phyloP scores from a whole-genome alignment of 2,329 filamentous ascomycete genomes.

The Verticillium albo-atrum region DNA sequence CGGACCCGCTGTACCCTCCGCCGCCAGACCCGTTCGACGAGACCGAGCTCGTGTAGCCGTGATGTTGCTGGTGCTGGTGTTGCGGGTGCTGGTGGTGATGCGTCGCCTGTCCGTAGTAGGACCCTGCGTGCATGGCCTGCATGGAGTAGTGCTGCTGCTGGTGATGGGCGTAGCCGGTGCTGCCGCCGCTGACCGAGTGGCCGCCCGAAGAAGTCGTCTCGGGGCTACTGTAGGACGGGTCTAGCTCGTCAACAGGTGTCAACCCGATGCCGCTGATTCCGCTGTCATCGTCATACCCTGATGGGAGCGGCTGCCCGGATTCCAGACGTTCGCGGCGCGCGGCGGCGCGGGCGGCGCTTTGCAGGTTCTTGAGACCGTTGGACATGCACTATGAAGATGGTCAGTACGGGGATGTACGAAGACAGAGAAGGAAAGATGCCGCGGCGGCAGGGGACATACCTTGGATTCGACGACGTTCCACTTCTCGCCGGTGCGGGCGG shows the following conservation, averaged over 20 bases:
- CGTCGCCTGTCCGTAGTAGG: constrained; percentile 18
- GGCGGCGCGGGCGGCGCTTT: constrained; percentile 62
- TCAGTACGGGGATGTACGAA: constrained; percentile 7
- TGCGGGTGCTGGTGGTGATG: constrained; percentile 22
- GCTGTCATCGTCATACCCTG: constrained; percentile 64
- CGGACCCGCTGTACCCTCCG: constrained; percentile 22
- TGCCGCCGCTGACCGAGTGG: constrained; percentile 34
- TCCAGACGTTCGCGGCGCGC: constrained; percentile 61
- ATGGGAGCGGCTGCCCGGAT: constrained; percentile 33
- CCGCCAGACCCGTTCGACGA: constrained; percentile 40
- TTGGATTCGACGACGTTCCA: constrained; percentile 67
- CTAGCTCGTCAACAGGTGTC: constrained; percentile 55
- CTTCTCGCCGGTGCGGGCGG: constrained; percentile 72
- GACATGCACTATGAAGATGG: constrained; percentile 67
- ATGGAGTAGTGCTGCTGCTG: constrained; percentile 17
- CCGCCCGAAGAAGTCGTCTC: constrained; percentile 41
- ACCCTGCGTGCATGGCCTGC: constrained; percentile 14
- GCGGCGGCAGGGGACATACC: constrained; percentile 31
- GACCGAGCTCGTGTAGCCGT: constrained; percentile 51
- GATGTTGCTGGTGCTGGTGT: constrained; percentile 15
- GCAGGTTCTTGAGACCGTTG: constrained; percentile 76
- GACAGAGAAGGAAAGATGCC: not conserved
- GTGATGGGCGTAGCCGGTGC: constrained; percentile 24
- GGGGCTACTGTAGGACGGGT: constrained; percentile 52
- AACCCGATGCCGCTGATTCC: constrained; percentile 60